A percentile compares a stretch with the other conserved stretches of the same genome.
Evolutionary conservation across 495 filamentous ascomycete genomes (phyloP).

Genomic region (Daldinia bambusicola): DNA sequence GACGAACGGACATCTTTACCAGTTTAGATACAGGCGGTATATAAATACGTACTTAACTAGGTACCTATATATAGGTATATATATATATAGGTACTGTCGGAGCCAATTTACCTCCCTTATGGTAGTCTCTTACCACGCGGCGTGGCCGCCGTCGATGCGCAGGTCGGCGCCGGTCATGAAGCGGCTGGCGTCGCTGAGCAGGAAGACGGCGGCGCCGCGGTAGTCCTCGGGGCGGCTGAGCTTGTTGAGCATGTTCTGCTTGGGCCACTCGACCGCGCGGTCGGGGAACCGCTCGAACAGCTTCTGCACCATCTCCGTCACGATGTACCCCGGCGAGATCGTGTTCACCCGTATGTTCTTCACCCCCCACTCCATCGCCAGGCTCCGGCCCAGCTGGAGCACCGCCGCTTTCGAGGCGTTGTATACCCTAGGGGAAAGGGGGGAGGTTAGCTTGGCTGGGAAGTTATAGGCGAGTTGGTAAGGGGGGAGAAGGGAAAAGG

Average conservation of each 20-base stretch:
- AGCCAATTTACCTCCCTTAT: too few species aligned
- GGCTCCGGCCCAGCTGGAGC: constrained; percentile 82
- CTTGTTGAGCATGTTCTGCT: constrained; percentile 87
- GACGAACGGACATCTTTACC: constrained; percentile 7
- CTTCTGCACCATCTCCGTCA: constrained; percentile 88
- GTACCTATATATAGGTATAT: too few species aligned
- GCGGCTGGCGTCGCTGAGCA: constrained; percentile 84
- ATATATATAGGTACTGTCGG: too few species aligned
- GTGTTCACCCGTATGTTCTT: constrained; percentile 95
- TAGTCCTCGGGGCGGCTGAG: constrained; percentile 85
- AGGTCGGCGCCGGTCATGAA: constrained; percentile 88
- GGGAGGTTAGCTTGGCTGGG: constrained; percentile 66
- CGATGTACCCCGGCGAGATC: constrained; percentile 93
- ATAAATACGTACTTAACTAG: too few species aligned
- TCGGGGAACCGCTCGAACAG: constrained; percentile 82
- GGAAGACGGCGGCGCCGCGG: constrained; percentile 80
- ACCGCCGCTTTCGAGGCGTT: constrained; percentile 92
- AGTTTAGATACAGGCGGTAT: constrained; percentile 12
- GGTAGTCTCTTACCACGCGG: too few species aligned
- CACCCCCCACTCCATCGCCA: constrained; percentile 88
- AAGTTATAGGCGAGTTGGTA: too few species aligned
- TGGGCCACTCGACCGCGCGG: constrained; percentile 79
- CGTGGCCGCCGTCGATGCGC: constrained; percentile 84
- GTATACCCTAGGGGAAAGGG: constrained; percentile 79
- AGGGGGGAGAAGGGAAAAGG: not conserved